Evolutionary conservation across 352 stramenopile species (phyloP), one percentile per base, ranked within the genome.

Genomic region (Plasmopara viticola): DNA sequence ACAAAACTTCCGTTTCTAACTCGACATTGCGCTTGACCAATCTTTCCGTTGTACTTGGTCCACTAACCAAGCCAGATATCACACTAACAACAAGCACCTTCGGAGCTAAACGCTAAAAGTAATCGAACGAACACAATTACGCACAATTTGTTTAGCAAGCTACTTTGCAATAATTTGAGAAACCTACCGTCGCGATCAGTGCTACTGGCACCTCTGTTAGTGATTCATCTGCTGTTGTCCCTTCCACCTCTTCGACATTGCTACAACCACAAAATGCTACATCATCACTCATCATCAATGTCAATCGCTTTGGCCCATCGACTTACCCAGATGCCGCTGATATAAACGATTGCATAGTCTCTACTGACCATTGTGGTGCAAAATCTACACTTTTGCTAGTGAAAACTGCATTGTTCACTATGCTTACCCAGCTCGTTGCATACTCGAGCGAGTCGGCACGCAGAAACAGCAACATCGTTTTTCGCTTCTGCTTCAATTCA

Each of bases 331-430:
- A 87, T 1, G 79, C 75, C n/a, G 65, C 60, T 0, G 74, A 69
- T 44, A 86, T 85, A 43, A 90, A 91, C 10, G 66, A 80, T 41
- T 91, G 77, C 49, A 90, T 81, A 43, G 74, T 84, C 15, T 90
- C 78, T 6, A 74, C 46, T 6, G 77, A 73, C 83, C 83, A 94
- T 43, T 65, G 66, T 30, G 72, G 69, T 10, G 74, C 58, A 53
- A 87, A 94, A 34, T 81, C 64, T 5, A 88, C 60, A 0, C 62
- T 64, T 50, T 89, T 88, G 8, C 74, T 77, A 9, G 80, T 84
- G 48, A 87, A 71, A 30, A 90, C 70, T 10, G 80, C 80, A 28
- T 85, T 84, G 43, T 89, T 90, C 43, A 94, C 75, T 45, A 85
- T 74, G 42, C 77, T 87, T 28, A 90, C 83, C 83, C 83, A 94